phyloP scores from a whole-genome alignment of 2,329 filamentous ascomycete genomes.

The Xylariaceae sp. region DNA sequence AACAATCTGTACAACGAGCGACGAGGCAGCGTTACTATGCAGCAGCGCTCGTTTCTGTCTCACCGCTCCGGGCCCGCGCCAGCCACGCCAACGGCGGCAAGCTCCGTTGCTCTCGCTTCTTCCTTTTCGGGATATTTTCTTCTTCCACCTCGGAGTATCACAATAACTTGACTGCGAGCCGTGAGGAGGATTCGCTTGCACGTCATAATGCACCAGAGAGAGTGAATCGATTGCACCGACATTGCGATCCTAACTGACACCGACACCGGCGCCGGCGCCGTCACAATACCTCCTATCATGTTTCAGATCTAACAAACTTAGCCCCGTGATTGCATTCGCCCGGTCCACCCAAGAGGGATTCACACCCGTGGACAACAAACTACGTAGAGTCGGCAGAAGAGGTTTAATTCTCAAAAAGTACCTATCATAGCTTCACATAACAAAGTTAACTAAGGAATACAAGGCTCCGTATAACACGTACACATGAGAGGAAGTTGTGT shows the following conservation, averaged over 20 bases:
- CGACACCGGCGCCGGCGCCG: slow-evolving; percentile 7
- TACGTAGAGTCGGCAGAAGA: too few relatives aligned
- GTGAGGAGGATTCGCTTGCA: slow-evolving; percentile 4
- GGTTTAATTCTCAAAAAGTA: too few relatives aligned
- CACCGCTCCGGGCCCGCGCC: slow-evolving; percentile 15
- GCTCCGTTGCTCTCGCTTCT: not conserved
- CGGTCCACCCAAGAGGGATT: not conserved
- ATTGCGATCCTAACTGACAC: not conserved
- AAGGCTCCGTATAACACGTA: too few relatives aligned
- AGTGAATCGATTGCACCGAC: not conserved
- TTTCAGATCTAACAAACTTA: not conserved
- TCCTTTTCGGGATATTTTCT: not conserved
- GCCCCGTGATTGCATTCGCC: too few relatives aligned
- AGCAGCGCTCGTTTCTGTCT: slow-evolving; percentile 10
- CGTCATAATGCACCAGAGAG: slow-evolving; percentile 1
- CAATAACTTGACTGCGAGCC: too few relatives aligned
- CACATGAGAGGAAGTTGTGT: slow-evolving; percentile 2
- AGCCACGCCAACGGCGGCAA: slow-evolving; percentile 15
- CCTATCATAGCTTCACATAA: too few relatives aligned
- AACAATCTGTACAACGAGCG: slow-evolving; percentile 13
- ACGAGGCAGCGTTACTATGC: not conserved
- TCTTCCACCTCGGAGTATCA: not conserved
- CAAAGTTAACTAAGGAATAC: too few relatives aligned
- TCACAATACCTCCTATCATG: slow-evolving; percentile 3
- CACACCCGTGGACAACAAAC: too few relatives aligned